Base-by-base conservation (phyloP, 176 grass and related monocot genomes). In the Phyllostachys edulis region DNA sequence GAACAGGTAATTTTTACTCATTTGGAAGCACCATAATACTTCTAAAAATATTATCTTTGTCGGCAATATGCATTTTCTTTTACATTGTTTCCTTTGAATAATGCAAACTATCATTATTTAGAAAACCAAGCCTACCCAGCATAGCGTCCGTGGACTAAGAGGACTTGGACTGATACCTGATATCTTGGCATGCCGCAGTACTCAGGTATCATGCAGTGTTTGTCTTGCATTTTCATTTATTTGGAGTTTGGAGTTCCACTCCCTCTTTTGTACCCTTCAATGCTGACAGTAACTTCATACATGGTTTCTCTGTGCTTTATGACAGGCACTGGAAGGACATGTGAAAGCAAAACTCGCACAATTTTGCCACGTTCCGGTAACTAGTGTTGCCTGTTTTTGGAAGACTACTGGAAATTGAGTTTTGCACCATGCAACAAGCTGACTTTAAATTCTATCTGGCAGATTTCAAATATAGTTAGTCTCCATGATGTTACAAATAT, bases 81-180 rank as follows among this genome's bases (percentile, higher is more conserved):
- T 27, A 12, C 38, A 73, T 75, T 68, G 9, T 73, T 88, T 88
- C 27, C 69, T 81, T 39, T 61, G 27, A 69, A 55, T 81, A 59
- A 66, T 73, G 38, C 20, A 86, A 83, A 80, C 46, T 42, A 72
- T n/a, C 64, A 15, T 81, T 78, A 23, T 49, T 23, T 80, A 99
- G 97, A 99, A 99, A 99, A 99, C 97, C 21, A 99, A 96, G 81
- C 97, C 97, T 46, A 99, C 97, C 3, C 97, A 99, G 71, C 97
- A 99, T 78, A 99, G 97, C 68, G 97, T 99, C 75, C 90, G 97
- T 9, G 86, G 88, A 26, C 88, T 99, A 67, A 87, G 97, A 90
- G 97, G 93, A 83, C 93, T 99, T 52, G 97, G 97, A 16, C 86
- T 99, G 57, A 92, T 87, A 80, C 97, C 97, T 78, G 92, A 99